These are phyloP conservation scores for Trichaptum fuscoviolaceum DNA, from an alignment of 768 basidiomycete species.

Conservation along the genomic window DNA sequence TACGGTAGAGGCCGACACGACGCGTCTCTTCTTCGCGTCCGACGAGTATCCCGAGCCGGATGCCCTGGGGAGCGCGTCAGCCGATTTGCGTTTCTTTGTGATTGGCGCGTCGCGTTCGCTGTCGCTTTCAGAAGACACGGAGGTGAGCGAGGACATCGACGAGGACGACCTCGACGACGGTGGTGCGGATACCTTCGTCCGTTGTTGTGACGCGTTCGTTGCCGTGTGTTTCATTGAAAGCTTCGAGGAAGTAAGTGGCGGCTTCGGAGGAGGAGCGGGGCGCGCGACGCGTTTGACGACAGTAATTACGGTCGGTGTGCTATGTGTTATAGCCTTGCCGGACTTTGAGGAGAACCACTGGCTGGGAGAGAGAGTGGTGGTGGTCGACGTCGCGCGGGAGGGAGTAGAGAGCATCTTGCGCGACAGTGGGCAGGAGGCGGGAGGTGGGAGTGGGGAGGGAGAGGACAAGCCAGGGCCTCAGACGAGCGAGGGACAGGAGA, in stretches of 20 bases:
- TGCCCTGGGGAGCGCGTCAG: neutral
- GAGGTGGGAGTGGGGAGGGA: neutral
- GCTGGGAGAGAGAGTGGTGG: neutral
- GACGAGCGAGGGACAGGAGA: neutral
- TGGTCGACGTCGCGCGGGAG: neutral
- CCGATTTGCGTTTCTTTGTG: neutral
- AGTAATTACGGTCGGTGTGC: constrained; percentile 5
- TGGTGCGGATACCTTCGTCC: neutral
- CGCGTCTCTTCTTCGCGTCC: constrained; percentile 38
- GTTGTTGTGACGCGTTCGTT: constrained; percentile 1
- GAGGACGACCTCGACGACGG: neutral
- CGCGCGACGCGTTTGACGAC: constrained; percentile 2
- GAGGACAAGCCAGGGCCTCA: neutral
- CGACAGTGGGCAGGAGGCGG: constrained; percentile 7
- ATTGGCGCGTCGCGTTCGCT: neutral
- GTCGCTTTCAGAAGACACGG: neutral
- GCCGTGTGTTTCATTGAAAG: constrained; percentile 8
- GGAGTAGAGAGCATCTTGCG: constrained; percentile 9
- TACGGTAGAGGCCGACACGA: constrained; percentile 34
- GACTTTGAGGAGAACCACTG: constrained; percentile 2
- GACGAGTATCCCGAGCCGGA: constrained; percentile 24
- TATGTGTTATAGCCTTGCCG: neutral
- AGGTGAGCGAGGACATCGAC: neutral
- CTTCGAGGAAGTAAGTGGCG: constrained; percentile 7
- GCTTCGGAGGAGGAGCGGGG: constrained; percentile 5